Base-by-base conservation (phyloP, 2,329 filamentous ascomycete genomes). In the Alternaria ethzedia region DNA sequence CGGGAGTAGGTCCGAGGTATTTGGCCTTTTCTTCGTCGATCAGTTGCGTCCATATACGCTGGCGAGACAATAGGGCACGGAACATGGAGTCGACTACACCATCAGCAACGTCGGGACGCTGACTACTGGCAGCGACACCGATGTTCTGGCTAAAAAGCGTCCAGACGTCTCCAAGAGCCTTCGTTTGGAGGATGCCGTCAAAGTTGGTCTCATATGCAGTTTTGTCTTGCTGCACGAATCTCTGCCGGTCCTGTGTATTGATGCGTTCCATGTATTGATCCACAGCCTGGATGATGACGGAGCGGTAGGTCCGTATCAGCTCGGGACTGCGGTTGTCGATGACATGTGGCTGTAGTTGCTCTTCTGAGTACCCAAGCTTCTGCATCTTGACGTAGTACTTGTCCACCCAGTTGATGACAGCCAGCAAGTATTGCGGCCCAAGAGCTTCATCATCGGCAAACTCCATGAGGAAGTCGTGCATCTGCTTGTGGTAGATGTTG, bases 261-360 rank as follows among this genome's bases (percentile, higher is more conserved):
- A 99, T 97, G 61, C 94, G 90, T 67, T 96, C 93, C 86, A 98
- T 97, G 94, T 96, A 99, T 83, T 98, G 92, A 78, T 97, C 95
- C 63, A 99, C 90, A 65, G 94, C 94, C 77, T 92, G 93, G 81
- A 97, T 96, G 79, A 99, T 98, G 77, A 98, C 90, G 77, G 93
- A 91, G 64, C 95, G 89, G 86, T 97, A 99, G 78, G 97, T 94
- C 56, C 93, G 90, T 57, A 99, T 92, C 15, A 99, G 86, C 78
- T 99, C 96, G 43, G 89, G 86, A 80, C 96, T 94, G 64, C 95
- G 89, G 75, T 94, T 92, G 81, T 98, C 96, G 64, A 99, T 89
- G 61, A 98, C 88, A 72, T 97, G 94, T 0, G 94, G 94, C 54
- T 86, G 83, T 28, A 99, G 85, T n/a, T 95, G 89, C 56, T 91